A percentile compares a stretch with the other conserved stretches of the same genome.
phyloP scores from a whole-genome alignment of 169 alveolate genomes.

The Toxoplasma gondii region DNA sequence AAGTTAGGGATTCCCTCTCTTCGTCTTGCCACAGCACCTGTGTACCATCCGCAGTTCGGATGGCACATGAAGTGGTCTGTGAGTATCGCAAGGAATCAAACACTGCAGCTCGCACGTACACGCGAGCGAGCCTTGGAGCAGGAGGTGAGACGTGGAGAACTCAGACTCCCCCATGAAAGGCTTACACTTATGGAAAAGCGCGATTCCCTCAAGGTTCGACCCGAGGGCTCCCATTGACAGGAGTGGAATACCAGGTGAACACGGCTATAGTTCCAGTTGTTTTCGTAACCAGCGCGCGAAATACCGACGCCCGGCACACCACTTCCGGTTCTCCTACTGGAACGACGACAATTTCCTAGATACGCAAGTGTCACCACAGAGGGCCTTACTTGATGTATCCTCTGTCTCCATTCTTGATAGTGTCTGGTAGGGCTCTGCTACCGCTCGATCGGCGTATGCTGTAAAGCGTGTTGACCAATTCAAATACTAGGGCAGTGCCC shows the following conservation, averaged over 20 bases:
- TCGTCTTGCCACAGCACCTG: not conserved
- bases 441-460: too few relatives aligned
- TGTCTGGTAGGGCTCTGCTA: too few relatives aligned
- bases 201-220: too few relatives aligned
- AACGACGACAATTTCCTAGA: not conserved
- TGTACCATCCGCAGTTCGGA: not conserved
- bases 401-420: too few relatives aligned
- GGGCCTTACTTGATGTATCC: too few relatives aligned
- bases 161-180: not conserved
- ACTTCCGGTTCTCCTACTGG: not conserved
- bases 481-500: too few relatives aligned
- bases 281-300: too few relatives aligned
- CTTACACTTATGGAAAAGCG: not conserved
- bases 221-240: too few relatives aligned
- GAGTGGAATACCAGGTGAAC: too few relatives aligned
- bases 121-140: slow-evolving; percentile 5
- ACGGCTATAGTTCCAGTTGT: too few relatives aligned
- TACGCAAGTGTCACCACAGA: not conserved
- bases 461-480: too few relatives aligned
- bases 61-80: not conserved
- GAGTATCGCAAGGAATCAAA: not conserved
- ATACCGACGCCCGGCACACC: too few relatives aligned
- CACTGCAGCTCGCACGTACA: not conserved
- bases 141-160: not conserved
- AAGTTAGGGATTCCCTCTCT: not conserved